Evolutionary conservation across 306 rosid species (phyloP).

Genomic region (Begonia peltatifolia): DNA sequence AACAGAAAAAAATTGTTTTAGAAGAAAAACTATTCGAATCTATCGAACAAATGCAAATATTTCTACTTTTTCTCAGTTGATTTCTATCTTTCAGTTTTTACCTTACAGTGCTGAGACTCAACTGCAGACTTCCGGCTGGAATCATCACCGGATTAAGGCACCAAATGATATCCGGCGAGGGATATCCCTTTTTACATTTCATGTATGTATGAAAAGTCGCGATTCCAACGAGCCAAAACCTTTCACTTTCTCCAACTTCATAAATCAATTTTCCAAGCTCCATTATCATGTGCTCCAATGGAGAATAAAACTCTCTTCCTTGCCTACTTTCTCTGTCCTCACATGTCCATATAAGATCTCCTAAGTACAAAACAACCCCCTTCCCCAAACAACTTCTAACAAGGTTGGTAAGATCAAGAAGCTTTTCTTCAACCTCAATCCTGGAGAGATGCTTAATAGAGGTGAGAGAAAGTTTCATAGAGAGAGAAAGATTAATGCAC

Average conservation of each 20-base stretch:
- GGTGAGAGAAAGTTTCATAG: not conserved
- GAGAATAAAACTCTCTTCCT: not conserved
- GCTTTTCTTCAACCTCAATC: conserved; percentile 1
- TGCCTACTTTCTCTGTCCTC: not conserved
- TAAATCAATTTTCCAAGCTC: not conserved
- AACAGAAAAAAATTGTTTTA: not conserved
- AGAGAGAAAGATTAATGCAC: not conserved
- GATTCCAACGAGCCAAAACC: conserved; percentile 6
- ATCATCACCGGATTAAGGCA: conserved; percentile 6
- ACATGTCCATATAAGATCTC: conserved; percentile 8
- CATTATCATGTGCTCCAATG: not conserved
- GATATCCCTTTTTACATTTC: conserved; percentile 11
- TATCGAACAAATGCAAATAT: no score
- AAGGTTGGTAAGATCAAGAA: not conserved
- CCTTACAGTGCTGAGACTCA: conserved; percentile 7
- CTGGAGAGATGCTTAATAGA: not conserved
- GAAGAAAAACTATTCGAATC: no score
- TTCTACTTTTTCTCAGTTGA: no score
- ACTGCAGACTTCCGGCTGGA: conserved; percentile 4
- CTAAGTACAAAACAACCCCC: conserved; percentile 9
- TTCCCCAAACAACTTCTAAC: not conserved
- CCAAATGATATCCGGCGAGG: conserved; percentile 10
- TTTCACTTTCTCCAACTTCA: not conserved
- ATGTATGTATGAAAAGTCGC: conserved; percentile 9
- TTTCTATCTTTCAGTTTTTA: not conserved